These are phyloP conservation scores for Quercus lobata DNA, from an alignment of 331 rosid species.

Conservation along the genomic window DNA sequence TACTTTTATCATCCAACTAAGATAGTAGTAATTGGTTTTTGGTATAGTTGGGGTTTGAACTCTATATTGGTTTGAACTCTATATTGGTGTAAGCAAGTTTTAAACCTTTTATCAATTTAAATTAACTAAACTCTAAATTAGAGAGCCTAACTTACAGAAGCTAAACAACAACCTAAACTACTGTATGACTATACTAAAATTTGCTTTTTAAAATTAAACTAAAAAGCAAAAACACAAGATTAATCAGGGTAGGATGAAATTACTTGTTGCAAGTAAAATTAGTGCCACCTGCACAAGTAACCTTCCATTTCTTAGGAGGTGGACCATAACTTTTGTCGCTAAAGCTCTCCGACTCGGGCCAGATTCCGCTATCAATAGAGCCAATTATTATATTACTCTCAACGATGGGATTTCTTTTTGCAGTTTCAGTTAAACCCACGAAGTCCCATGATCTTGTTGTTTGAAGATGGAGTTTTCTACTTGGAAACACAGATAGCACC, in stretches of 20 bases:
- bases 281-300: constrained; percentile 32
- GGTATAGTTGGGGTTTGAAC: too few species aligned
- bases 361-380: constrained; percentile 39
- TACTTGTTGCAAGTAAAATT: constrained; percentile 40
- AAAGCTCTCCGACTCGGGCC: constrained; percentile 49
- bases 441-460: constrained; percentile 62
- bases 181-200: too few species aligned
- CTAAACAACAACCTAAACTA: too few species aligned
- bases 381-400: constrained; percentile 43
- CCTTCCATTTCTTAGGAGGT: constrained; percentile 44
- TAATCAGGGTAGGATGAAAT: background rate
- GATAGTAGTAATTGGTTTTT: too few species aligned
- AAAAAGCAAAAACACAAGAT: too few species aligned
- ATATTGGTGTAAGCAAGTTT: too few species aligned
- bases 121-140: too few species aligned
- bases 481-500: constrained; percentile 34
- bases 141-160: too few species aligned
- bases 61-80: too few species aligned
- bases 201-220: too few species aligned
- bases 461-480: constrained; percentile 16
- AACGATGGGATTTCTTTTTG: background rate
- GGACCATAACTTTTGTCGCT: constrained; percentile 39
- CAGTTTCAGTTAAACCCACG: constrained; percentile 15
- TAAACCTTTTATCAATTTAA: too few species aligned
- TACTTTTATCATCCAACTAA: too few species aligned